These are phyloP conservation scores for Mycotypha africana DNA, from an alignment of 371 early-diverging fungal genomes.

Conservation along the genomic window DNA sequence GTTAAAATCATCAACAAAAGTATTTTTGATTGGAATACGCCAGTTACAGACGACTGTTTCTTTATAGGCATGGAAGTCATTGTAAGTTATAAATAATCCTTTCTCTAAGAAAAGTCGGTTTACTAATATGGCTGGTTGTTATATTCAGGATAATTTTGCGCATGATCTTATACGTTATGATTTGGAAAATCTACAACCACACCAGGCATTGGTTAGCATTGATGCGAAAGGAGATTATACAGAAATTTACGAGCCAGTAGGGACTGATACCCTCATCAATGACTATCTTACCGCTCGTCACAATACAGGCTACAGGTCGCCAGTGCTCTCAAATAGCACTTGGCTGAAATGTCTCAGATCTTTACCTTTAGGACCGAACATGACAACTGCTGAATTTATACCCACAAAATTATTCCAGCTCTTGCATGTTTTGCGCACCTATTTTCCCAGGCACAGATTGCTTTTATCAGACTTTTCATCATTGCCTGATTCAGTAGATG, in stretches of 20 bases:
- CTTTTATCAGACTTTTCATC: slow-evolving; percentile 77
- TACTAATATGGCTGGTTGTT: background rate
- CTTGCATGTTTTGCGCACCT: slow-evolving; percentile 55
- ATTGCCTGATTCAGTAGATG: slow-evolving; percentile 70
- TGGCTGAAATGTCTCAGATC: slow-evolving; percentile 22
- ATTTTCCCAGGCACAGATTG: slow-evolving; percentile 80
- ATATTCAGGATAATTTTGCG: slow-evolving; percentile 76
- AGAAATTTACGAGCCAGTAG: slow-evolving; percentile 72
- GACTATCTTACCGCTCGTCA: slow-evolving; percentile 58
- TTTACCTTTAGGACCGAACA: slow-evolving; percentile 70
- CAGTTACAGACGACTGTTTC: slow-evolving; percentile 70
- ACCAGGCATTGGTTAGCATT: slow-evolving; percentile 73
- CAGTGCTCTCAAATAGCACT: slow-evolving; percentile 24
- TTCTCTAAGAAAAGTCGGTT: background rate
- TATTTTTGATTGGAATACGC: slow-evolving; percentile 79
- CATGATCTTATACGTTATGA: slow-evolving; percentile 90
- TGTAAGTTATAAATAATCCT: slow-evolving; percentile 31
- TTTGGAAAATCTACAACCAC: slow-evolving; percentile 51
- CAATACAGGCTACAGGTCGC: slow-evolving; percentile 12
- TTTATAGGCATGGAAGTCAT: slow-evolving; percentile 86
- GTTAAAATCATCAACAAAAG: slow-evolving; percentile 74
- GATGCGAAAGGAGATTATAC: slow-evolving; percentile 71
- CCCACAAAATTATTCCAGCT: slow-evolving; percentile 75
- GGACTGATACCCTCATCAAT: slow-evolving; percentile 61
- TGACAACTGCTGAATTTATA: slow-evolving; percentile 75